phyloP scores from a whole-genome alignment of 2,329 filamentous ascomycete species.

The Didymella keratinophila region DNA sequence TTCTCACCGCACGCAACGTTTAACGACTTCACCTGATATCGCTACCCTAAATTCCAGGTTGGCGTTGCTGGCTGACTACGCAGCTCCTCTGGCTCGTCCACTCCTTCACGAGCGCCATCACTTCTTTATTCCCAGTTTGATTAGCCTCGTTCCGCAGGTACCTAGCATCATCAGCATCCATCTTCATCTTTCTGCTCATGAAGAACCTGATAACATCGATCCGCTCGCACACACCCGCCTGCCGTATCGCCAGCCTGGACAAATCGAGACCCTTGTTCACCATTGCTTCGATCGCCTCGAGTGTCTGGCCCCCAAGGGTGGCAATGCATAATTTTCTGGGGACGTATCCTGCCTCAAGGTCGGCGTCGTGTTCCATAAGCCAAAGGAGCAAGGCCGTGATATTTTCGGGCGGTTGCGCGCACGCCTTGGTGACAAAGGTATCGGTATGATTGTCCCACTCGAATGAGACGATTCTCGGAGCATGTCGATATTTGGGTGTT shows the following conservation, averaged over 20 bases:
- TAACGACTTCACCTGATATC: no score
- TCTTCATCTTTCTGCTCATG: constrained; percentile 1
- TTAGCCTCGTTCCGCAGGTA: constrained; percentile 13
- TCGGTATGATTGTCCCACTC: constrained; percentile 17
- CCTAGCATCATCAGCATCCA: constrained; percentile 1
- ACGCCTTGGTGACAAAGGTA: constrained; percentile 22
- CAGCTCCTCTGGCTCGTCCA: constrained; percentile 2
- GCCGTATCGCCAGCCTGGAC: constrained; percentile 4
- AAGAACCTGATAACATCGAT: constrained; percentile 14
- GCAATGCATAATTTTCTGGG: constrained; percentile 9
- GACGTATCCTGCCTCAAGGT: constrained; percentile 9
- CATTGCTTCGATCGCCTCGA: constrained; percentile 16
- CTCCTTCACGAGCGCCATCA: constrained; percentile 1
- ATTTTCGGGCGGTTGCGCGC: constrained; percentile 18
- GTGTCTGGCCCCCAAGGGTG: constrained; percentile 7
- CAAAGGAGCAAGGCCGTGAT: constrained; percentile 15
- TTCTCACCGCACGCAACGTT: no score
- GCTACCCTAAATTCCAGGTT: no score
- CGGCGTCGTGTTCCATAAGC: constrained; percentile 17
- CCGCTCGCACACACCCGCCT: constrained; percentile 17
- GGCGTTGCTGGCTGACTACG: constrained; percentile 1
- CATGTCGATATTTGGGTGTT: constrained; percentile 14
- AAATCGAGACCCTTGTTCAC: constrained; percentile 12
- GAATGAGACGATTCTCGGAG: constrained; percentile 9
- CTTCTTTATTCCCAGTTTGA: constrained; percentile 8